These are phyloP conservation scores for Rhynchospora breviuscula DNA, from an alignment of 176 grass and related monocot species.

Conservation along the genomic window DNA sequence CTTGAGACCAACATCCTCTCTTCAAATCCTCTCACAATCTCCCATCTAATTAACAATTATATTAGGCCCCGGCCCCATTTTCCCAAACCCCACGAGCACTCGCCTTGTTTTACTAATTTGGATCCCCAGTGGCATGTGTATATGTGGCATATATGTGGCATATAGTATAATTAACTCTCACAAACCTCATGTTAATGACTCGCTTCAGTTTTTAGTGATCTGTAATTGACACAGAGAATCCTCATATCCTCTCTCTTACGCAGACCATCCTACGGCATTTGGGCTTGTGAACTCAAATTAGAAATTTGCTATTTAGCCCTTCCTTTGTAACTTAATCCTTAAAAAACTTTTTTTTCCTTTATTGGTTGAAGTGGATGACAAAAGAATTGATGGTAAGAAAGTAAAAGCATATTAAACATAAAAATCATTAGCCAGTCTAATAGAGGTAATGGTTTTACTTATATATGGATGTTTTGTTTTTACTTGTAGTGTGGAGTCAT, in stretches of 20 bases:
- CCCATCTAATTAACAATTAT: not conserved
- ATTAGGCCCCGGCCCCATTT: not conserved
- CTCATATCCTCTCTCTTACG: not conserved
- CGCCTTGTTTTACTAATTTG: not conserved
- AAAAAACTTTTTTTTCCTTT: not conserved
- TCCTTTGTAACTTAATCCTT: not conserved
- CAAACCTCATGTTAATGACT: not conserved
- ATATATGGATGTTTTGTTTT: not conserved
- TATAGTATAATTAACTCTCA: not conserved
- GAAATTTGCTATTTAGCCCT: not conserved
- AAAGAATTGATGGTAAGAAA: not conserved
- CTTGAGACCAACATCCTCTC: conserved; percentile 32
- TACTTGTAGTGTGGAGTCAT: not conserved
- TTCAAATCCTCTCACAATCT: conserved; percentile 26
- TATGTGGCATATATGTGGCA: not conserved
- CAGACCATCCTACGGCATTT: conserved; percentile 30
- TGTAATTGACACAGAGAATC: not conserved
- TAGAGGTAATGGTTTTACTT: not conserved
- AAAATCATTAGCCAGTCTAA: not conserved
- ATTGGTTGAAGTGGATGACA: not conserved
- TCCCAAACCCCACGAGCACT: conserved; percentile 35
- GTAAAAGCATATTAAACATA: not conserved
- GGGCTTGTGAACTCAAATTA: conserved; percentile 11
- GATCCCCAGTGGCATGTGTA: not conserved
- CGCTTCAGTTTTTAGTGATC: not conserved